These are phyloP conservation scores for Candida ipomoeae DNA, from an alignment of 805 yeast species.

Conservation along the genomic window DNA sequence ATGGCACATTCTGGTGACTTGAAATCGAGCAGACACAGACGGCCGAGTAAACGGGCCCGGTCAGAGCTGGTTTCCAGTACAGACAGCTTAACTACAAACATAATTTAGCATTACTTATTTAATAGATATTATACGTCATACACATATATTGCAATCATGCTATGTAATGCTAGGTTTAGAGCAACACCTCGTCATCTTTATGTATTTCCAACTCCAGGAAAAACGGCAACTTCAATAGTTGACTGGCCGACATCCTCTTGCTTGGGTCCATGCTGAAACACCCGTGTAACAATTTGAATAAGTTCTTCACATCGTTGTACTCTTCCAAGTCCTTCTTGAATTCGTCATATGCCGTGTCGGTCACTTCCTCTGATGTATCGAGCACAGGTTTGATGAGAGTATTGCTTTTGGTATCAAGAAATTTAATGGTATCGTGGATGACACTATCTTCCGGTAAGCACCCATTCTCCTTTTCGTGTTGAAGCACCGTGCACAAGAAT, in stretches of 20 bases:
- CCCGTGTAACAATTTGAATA: constrained; percentile 52
- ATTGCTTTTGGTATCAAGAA: constrained; percentile 42
- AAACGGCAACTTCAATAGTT: constrained; percentile 54
- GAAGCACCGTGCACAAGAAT: constrained; percentile 26
- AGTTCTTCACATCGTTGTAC: constrained; percentile 40
- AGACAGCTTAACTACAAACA: constrained; percentile 14
- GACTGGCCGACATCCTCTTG: constrained; percentile 54
- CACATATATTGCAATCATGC: not conserved
- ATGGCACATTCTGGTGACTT: not conserved
- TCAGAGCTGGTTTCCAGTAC: constrained; percentile 20
- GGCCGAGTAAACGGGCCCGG: constrained; percentile 14
- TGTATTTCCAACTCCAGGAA: constrained; percentile 43
- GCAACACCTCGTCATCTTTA: constrained; percentile 32
- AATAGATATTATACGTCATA: not conserved
- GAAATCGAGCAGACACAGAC: not conserved
- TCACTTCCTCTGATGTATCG: constrained; percentile 12
- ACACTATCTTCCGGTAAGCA: constrained; percentile 70
- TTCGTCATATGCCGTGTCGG: constrained; percentile 13
- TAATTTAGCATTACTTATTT: constrained; percentile 2
- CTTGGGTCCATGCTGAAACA: constrained; percentile 57
- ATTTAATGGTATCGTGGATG: constrained; percentile 58
- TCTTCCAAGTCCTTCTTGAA: constrained; percentile 22
- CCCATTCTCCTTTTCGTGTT: constrained; percentile 47
- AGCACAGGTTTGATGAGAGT: constrained; percentile 24
- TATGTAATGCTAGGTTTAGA: constrained; percentile 5